phyloP scores from a whole-genome alignment of 371 early-diverging fungal genomes.

The Sporodiniella umbellata region DNA sequence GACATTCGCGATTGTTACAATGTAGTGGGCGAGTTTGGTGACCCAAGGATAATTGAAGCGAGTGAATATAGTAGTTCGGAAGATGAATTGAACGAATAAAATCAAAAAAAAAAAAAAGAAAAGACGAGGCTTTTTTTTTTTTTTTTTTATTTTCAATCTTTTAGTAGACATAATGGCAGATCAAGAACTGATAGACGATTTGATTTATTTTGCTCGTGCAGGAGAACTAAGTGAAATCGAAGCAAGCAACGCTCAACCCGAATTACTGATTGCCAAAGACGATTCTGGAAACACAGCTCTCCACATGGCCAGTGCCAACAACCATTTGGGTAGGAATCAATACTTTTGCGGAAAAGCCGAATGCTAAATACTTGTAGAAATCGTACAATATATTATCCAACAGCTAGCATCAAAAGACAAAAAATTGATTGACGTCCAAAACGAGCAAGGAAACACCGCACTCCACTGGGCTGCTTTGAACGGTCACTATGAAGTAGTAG shows the following conservation, averaged over 20 bases:
- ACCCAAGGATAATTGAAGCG: neutral
- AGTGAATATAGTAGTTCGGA: slow-evolving; percentile 9
- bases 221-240: slow-evolving; percentile 76
- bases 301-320: slow-evolving; percentile 86
- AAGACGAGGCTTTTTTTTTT: neutral
- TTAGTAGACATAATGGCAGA: slow-evolving; percentile 9
- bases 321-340: slow-evolving; percentile 56
- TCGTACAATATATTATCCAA: slow-evolving; percentile 52
- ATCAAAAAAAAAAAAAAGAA: neutral
- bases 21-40: slow-evolving; percentile 7
- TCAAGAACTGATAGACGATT: slow-evolving; percentile 45
- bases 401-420: slow-evolving; percentile 18
- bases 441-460: slow-evolving; percentile 76
- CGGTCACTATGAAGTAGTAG: slow-evolving; percentile 68
- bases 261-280: slow-evolving; percentile 34
- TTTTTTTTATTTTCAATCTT: neutral
- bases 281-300: slow-evolving; percentile 73
- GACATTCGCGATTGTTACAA: slow-evolving; percentile 16
- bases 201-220: slow-evolving; percentile 71
- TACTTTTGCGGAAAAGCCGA: neutral
- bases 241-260: slow-evolving; percentile 36
- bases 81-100: neutral
- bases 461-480: slow-evolving; percentile 90
- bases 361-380: slow-evolving; percentile 28
- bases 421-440: slow-evolving; percentile 52